Conservation (phyloP, 306 rosid species). For the Vicia sativa region DNA sequence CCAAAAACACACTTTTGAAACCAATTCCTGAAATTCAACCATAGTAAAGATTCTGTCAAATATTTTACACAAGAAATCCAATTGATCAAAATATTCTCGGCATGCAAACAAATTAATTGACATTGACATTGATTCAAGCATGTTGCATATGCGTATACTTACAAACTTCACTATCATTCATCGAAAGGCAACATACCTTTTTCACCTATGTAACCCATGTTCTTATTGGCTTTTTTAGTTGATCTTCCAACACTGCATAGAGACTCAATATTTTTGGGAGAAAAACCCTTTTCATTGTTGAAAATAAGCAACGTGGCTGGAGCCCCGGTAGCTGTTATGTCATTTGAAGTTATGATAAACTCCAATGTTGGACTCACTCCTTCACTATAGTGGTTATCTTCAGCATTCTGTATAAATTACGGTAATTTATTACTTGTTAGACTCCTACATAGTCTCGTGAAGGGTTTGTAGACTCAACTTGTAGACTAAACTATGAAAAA, state of each 20-base stretch:
- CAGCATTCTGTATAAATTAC: conserved; percentile 64
- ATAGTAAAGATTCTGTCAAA: conserved; percentile 33
- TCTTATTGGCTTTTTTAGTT: conserved; percentile 68
- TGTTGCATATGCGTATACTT: too few species aligned
- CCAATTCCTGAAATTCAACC: too few species aligned
- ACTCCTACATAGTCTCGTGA: too few species aligned
- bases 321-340: conserved; percentile 68
- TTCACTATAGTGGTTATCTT: conserved; percentile 62
- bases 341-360: conserved; percentile 62
- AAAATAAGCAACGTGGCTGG: conserved; percentile 62
- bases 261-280: conserved; percentile 59
- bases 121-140: background rate
- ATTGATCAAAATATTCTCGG: background rate
- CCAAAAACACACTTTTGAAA: conserved; percentile 83
- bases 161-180: background rate
- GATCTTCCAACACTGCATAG: conserved; percentile 80
- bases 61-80: conserved; percentile 1
- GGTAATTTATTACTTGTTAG: background rate
- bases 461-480: too few species aligned
- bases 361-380: conserved; percentile 61
- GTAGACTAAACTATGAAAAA: too few species aligned
- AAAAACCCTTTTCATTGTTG: conserved; percentile 77
- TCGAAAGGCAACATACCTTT: conserved; percentile 51
- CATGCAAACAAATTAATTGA: background rate
- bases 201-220: conserved; percentile 76